Percentiles rank a stretch among this genome's conserved stretches.
Conservation (phyloP, 164 flowering plant species). For the Buxus sempervirens region DNA sequence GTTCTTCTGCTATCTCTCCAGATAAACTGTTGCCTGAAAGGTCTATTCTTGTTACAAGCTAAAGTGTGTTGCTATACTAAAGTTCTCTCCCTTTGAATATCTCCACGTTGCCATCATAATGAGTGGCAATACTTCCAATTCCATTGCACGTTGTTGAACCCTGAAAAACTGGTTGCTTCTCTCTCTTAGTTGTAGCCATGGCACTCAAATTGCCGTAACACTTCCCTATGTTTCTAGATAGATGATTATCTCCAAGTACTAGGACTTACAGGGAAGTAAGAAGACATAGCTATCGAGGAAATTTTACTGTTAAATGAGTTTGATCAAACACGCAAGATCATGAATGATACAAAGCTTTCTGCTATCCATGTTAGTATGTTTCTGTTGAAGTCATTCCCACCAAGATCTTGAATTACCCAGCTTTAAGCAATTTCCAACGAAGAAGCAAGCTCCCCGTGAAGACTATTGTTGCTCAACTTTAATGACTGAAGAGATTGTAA, state of each 20-base stretch:
- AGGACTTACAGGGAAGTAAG: constrained; percentile 12
- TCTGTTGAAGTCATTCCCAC: no score
- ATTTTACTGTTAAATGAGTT: constrained; percentile 6
- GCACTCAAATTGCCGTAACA: constrained; percentile 10
- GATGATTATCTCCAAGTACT: constrained; percentile 21
- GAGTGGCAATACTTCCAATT: background rate
- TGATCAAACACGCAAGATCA: constrained; percentile 8
- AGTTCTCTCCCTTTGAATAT: constrained; percentile 11
- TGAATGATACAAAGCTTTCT: background rate
- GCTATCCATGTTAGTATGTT: constrained; percentile 18
- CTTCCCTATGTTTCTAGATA: constrained; percentile 22
- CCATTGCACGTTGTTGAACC: no score
- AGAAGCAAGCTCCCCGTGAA: background rate
- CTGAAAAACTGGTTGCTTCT: no score
- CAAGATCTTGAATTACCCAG: background rate
- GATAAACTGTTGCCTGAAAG: constrained; percentile 18
- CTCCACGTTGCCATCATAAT: background rate
- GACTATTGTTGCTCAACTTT: background rate
- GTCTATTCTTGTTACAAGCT: constrained; percentile 6
- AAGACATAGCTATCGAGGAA: constrained; percentile 22
- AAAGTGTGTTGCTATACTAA: background rate
- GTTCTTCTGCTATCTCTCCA: constrained; percentile 16
- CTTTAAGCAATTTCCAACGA: constrained; percentile 13
- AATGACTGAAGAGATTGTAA: constrained; percentile 5
- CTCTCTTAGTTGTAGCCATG: no score